phyloP scores from a whole-genome alignment of 2,329 filamentous ascomycete genomes.

The Aspergillus flavus region DNA sequence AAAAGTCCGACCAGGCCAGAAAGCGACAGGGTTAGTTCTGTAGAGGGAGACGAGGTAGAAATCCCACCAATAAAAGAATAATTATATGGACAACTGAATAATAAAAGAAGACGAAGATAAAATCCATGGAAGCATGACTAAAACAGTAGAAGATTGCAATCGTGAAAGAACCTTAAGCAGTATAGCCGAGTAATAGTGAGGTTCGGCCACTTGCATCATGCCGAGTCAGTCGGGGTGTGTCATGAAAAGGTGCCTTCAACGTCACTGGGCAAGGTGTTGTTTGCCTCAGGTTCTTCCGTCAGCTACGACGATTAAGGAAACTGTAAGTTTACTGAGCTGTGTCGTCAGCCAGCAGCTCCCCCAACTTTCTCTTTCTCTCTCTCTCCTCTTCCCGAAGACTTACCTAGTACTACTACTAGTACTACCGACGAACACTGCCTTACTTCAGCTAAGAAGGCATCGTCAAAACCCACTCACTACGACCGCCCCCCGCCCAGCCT shows the following conservation, averaged over 20 bases:
- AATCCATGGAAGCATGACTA: neutral
- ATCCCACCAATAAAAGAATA: too few species aligned
- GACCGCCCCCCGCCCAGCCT: slow-evolving; percentile 23
- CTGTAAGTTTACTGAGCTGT: too few species aligned
- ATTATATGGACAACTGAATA: neutral
- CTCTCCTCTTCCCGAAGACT: neutral
- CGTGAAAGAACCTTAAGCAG: too few species aligned
- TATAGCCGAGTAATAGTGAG: neutral
- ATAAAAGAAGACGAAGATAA: neutral
- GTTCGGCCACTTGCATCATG: slow-evolving; percentile 1
- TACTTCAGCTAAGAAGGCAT: neutral
- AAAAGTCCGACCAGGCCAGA: slow-evolving; percentile 9
- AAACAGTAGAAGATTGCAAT: too few species aligned
- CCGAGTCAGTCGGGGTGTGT: neutral
- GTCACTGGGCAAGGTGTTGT: neutral
- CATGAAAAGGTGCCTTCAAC: neutral
- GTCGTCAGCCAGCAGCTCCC: neutral
- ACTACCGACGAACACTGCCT: neutral
- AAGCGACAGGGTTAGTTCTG: neutral
- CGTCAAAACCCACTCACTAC: slow-evolving; percentile 12
- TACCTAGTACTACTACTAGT: neutral
- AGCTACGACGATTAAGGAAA: neutral
- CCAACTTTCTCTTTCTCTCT: too few species aligned
- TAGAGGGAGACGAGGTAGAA: neutral
- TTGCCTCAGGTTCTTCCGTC: neutral